Conservation (phyloP, 2,329 filamentous ascomycete species). For the Helminthosporium solani region DNA sequence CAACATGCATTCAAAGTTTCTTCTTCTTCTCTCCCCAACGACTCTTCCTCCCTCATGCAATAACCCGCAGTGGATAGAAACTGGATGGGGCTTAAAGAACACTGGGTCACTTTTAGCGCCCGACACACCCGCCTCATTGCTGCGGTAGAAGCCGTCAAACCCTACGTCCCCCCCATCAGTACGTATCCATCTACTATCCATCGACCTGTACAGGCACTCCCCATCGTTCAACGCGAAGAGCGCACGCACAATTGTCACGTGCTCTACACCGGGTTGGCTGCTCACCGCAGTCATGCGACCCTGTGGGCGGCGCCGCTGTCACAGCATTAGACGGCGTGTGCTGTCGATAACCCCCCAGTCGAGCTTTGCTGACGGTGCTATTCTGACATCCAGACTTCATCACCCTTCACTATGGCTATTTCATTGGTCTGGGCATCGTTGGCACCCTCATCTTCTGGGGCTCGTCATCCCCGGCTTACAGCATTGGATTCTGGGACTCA, state of each 20-base stretch:
- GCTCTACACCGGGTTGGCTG: no score
- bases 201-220: no score
- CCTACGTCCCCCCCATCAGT: constrained; percentile 20
- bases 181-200: background rate
- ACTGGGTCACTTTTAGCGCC: background rate
- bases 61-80: background rate
- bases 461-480: constrained; percentile 19
- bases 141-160: constrained; percentile 5
- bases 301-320: background rate
- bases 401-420: constrained; percentile 25
- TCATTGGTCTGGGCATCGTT: constrained; percentile 16
- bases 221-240: no score
- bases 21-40: background rate
- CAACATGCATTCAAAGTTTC: background rate
- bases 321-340: background rate
- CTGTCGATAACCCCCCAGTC: background rate
- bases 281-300: no score
- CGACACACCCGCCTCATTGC: background rate
- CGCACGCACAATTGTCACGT: no score
- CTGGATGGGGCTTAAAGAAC: background rate
- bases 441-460: constrained; percentile 25
- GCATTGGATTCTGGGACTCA: constrained; percentile 25
- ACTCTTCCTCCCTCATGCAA: background rate
- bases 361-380: background rate
- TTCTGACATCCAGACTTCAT: constrained; percentile 15